A percentile compares a stretch with the other conserved stretches of the same genome.
phyloP scores from a whole-genome alignment of 2,329 filamentous ascomycete species.

The Scedosporium aurantiacum region DNA sequence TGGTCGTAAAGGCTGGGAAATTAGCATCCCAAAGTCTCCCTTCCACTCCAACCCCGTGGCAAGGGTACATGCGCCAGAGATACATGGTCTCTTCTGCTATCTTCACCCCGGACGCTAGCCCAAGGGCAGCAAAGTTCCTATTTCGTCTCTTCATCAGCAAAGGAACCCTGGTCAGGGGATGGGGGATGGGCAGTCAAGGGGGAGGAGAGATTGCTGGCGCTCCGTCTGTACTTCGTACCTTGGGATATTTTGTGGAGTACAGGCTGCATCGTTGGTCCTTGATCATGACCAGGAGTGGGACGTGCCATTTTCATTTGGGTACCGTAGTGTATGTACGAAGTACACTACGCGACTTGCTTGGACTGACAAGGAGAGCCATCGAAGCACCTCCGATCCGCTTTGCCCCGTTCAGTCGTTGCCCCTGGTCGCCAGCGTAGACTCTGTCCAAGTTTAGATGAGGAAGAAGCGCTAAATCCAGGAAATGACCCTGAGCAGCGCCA shows the following conservation, averaged over 20 bases:
- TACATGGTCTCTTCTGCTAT: neutral
- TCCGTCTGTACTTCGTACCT: neutral
- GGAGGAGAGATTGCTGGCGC: neutral
- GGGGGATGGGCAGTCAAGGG: neutral
- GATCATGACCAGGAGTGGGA: neutral
- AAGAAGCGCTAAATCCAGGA: neutral
- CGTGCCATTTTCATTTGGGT: neutral
- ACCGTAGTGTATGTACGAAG: neutral
- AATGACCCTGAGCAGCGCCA: neutral
- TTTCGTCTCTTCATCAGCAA: neutral
- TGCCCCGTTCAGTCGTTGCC: no score
- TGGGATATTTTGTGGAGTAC: neutral
- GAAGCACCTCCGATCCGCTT: no score
- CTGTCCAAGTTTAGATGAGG: neutral
- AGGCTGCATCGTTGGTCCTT: neutral
- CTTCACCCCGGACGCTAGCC: neutral
- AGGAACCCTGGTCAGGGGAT: neutral
- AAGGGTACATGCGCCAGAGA: neutral
- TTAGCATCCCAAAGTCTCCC: neutral
- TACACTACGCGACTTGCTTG: no score
- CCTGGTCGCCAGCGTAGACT: no score
- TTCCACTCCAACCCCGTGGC: neutral
- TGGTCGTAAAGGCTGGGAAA: neutral
- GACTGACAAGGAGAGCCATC: no score
- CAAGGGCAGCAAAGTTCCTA: neutral